Evolutionary conservation across 1,284 basidiomycete genomes (phyloP).

Genomic region (Apiotrichum akiyoshidainum): DNA sequence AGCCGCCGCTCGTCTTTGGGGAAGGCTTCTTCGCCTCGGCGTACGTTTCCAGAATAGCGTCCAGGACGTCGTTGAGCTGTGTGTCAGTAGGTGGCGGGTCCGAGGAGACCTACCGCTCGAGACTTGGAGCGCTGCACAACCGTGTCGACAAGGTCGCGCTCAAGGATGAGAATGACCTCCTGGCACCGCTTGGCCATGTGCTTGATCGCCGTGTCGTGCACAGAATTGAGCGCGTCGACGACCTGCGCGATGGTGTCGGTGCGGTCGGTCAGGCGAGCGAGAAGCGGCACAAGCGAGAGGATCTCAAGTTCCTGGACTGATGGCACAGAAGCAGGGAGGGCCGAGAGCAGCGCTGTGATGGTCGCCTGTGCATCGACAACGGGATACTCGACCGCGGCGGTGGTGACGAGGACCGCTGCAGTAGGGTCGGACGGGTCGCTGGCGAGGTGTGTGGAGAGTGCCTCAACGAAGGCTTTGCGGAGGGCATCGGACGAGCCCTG

Average conservation of each 20-base stretch:
- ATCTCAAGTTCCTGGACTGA: slow-evolving; percentile 31
- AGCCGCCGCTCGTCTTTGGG: not conserved
- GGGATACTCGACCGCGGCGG: slow-evolving; percentile 19
- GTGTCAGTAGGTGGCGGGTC: not conserved
- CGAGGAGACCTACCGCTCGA: slow-evolving; percentile 15
- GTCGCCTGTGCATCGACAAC: not conserved
- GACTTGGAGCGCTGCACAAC: slow-evolving; percentile 16
- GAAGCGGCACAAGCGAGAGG: slow-evolving; percentile 22
- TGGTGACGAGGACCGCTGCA: slow-evolving; percentile 19
- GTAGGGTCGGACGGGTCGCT: slow-evolving; percentile 7
- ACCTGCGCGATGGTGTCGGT: slow-evolving; percentile 1
- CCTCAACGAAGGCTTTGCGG: slow-evolving; percentile 3
- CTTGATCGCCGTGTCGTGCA: not conserved
- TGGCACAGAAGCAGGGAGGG: slow-evolving; percentile 7
- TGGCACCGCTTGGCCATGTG: slow-evolving; percentile 21
- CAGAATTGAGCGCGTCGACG: not conserved
- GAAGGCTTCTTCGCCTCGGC: slow-evolving; percentile 8
- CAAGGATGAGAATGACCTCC: slow-evolving; percentile 20
- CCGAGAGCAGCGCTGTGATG: slow-evolving; percentile 2
- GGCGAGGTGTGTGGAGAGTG: not conserved
- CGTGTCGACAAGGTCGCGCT: slow-evolving; percentile 10
- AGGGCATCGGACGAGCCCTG: slow-evolving; percentile 4
- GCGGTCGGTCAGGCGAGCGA: not conserved
- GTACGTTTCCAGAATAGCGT: slow-evolving; percentile 22
- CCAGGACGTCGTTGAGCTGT: slow-evolving; percentile 28